Conservation (phyloP, 495 filamentous ascomycete species). For the Pseudotulostoma volvatum region DNA sequence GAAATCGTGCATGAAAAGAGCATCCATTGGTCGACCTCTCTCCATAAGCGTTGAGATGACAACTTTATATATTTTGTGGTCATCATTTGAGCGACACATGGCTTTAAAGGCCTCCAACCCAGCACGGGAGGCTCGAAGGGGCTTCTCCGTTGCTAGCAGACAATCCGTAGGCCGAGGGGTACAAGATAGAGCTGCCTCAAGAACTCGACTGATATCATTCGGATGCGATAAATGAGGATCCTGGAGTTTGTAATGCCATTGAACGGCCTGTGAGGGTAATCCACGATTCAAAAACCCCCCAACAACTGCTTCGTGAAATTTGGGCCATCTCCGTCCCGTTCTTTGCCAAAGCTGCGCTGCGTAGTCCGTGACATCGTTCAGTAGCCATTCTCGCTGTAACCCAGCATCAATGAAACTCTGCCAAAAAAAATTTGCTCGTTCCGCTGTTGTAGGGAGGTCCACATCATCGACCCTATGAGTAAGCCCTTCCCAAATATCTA, state of each 20-base stretch:
- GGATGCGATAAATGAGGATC: constrained; percentile 13
- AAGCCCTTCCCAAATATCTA: constrained; percentile 47
- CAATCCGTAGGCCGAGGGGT: constrained; percentile 1
- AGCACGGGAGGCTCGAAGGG: constrained; percentile 5
- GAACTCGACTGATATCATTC: constrained; percentile 21
- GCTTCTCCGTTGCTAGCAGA: constrained; percentile 1
- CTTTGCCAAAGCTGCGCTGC: constrained; percentile 33
- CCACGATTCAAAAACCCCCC: constrained; percentile 26
- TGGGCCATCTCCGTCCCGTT: constrained; percentile 27
- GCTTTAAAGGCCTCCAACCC: constrained; percentile 27
- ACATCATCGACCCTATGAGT: constrained; percentile 25
- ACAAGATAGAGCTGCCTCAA: constrained; percentile 14
- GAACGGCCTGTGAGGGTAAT: constrained; percentile 20
- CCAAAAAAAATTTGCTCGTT: constrained; percentile 40
- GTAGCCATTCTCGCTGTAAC: constrained; percentile 26
- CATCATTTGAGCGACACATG: constrained; percentile 26
- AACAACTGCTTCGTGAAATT: constrained; percentile 34
- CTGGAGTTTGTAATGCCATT: constrained; percentile 31
- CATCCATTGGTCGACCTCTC: constrained; percentile 29
- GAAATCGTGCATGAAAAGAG: constrained; percentile 43
- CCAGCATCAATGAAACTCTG: constrained; percentile 34
- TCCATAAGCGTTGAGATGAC: constrained; percentile 41
- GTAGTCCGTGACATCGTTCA: constrained; percentile 38
- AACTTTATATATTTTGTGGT: constrained; percentile 41
- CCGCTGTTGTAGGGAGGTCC: constrained; percentile 30